Base-by-base conservation (phyloP, 2,329 filamentous ascomycete genomes). In the Metarhizium humberi region DNA sequence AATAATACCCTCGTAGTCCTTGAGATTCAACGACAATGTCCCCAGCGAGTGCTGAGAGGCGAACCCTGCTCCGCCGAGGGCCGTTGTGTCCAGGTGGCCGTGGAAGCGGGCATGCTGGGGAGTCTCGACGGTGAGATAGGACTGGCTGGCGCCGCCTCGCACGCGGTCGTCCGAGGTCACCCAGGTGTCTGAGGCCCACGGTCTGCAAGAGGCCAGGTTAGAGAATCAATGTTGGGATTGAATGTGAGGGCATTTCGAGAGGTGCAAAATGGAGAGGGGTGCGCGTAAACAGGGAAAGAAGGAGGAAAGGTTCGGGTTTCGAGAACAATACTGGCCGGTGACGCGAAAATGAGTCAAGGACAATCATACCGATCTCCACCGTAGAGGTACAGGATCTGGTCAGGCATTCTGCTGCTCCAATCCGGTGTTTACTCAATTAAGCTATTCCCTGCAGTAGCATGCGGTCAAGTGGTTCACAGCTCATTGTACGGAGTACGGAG, bases 51-150 rank as follows among this genome's bases (percentile, higher is more conserved):
- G 80, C 67, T 92, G 90, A 4, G 85, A 89, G 10, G 89, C 89
- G 66, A 95, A 94, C 5, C 90, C 90, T 1, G 90, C 89, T 34
- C 88, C 88, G 30, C 88, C 88, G 0, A 94, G 81, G 0, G 87
- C 83, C 53, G 78, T 78, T 59, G 86, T 90, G 70, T 94, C 88
- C 20, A 94, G 77, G 29, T 75, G 75, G 2, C 90, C 89, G 59
- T 81, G 72, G 71, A 92, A 91, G 70, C 77, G 55, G 69, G 85
- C 82, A 69, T 58, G 58, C 52, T 64, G 58, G 47, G 62, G 60
- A 11, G 59, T 55, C 20, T 64, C 57, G 50, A 70, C 69, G 46
- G 67, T 68, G n/a, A 82, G 67, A 58, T 75, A 69, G 36, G 81
- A 84, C 55, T 73, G 69, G 58, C 86, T 90, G 57, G 78, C 78